phyloP scores from a whole-genome alignment of 768 basidiomycete genomes.

The Lenzites betulinus region DNA sequence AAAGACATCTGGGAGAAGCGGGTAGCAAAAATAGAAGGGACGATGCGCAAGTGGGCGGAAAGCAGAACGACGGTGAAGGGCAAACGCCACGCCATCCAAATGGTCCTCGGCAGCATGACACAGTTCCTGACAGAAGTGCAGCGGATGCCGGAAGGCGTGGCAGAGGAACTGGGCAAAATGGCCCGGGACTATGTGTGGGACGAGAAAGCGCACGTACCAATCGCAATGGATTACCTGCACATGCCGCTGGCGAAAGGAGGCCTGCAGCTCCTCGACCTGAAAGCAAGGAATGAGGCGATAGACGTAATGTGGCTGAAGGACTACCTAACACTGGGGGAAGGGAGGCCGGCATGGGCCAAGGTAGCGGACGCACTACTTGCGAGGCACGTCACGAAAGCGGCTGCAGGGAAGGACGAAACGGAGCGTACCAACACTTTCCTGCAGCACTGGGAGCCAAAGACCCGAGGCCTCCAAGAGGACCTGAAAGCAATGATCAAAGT shows the following conservation, averaged over 20 bases:
- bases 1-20: too few species aligned
- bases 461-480: not conserved
- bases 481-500: not conserved
- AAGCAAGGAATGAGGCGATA: slow-evolving; percentile 18
- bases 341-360: slow-evolving; percentile 8
- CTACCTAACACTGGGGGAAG: not conserved
- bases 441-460: not conserved
- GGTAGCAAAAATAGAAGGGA: not conserved
- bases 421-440: not conserved
- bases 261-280: not conserved
- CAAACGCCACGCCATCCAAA: not conserved
- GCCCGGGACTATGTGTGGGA: not conserved
- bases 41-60: not conserved
- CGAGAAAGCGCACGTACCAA: not conserved
- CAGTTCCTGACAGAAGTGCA: not conserved
- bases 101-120: not conserved
- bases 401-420: not conserved
- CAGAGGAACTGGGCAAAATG: not conserved
- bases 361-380: not conserved
- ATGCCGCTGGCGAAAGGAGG: not conserved
- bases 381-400: not conserved
- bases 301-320: slow-evolving; percentile 14
- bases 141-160: not conserved
- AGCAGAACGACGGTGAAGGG: not conserved
- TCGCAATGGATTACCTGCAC: not conserved